phyloP scores from a whole-genome alignment of 2,329 filamentous ascomycete species.

The Diaporthe longicolla region DNA sequence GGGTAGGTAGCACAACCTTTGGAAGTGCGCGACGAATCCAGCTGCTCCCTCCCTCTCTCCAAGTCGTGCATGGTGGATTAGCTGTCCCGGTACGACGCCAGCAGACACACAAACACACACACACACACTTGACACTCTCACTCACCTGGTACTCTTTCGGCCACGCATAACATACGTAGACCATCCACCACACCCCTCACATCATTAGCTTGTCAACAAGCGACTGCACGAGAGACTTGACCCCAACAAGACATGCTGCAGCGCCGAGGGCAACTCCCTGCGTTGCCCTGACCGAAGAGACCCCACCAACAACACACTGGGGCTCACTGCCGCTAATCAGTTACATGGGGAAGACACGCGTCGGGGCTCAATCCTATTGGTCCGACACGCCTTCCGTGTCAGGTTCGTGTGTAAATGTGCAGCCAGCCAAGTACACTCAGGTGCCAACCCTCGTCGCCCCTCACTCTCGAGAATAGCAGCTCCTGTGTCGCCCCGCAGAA shows the following conservation, averaged over 20 bases:
- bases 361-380: conserved; percentile 27
- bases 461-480: not conserved
- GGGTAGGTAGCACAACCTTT: conserved; percentile 20
- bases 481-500: conserved; percentile 6
- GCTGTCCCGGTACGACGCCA: not conserved
- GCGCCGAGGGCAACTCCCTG: conserved; percentile 18
- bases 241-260: conserved; percentile 22
- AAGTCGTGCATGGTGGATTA: not conserved
- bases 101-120: too few relatives aligned
- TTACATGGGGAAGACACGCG: not conserved
- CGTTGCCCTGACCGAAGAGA: conserved; percentile 5
- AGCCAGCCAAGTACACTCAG: conserved; percentile 36
- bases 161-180: conserved; percentile 14
- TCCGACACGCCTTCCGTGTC: conserved; percentile 19
- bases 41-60: not conserved
- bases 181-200: not conserved
- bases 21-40: conserved; percentile 15
- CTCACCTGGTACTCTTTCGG: not conserved
- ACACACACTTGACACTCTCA: too few relatives aligned
- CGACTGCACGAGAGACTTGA: conserved; percentile 2
- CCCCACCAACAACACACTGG: conserved; percentile 6
- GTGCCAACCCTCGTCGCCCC: conserved; percentile 43
- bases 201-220: not conserved
- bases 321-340: not conserved
- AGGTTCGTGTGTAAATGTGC: conserved; percentile 35